These are phyloP conservation scores for Pichia exigua DNA, from an alignment of 805 yeast genomes.

Conservation along the genomic window DNA sequence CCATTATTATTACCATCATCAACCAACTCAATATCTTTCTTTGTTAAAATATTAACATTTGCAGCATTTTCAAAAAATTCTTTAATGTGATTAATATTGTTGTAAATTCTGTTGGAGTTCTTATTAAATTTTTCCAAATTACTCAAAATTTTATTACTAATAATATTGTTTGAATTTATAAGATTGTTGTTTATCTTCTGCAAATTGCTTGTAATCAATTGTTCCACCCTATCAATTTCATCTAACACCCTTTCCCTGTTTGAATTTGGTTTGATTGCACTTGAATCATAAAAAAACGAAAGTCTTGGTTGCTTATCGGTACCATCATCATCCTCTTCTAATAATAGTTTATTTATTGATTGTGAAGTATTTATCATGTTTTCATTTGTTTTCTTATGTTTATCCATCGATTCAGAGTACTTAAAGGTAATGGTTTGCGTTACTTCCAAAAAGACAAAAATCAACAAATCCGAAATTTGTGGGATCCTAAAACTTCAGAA, in stretches of 20 bases:
- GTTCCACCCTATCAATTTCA: conserved; percentile 64
- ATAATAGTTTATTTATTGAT: neutral
- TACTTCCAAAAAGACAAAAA: neutral
- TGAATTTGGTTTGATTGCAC: conserved; percentile 8
- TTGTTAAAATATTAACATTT: conserved; percentile 23
- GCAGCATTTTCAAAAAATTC: conserved; percentile 54
- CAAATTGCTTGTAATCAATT: conserved; percentile 64
- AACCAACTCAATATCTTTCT: conserved; percentile 3
- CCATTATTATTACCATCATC: neutral
- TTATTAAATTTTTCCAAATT: conserved; percentile 51
- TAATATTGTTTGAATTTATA: conserved; percentile 56
- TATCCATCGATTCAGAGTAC: neutral
- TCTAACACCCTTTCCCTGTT: conserved; percentile 15
- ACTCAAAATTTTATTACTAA: conserved; percentile 64
- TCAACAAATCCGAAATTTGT: neutral
- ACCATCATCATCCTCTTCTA: conserved; percentile 10
- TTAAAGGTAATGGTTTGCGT: neutral
- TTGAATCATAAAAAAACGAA: conserved; percentile 26
- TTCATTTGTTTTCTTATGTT: neutral
- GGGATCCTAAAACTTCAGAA: neutral
- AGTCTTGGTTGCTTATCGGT: conserved; percentile 19
- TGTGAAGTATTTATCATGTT: neutral
- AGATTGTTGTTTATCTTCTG: conserved; percentile 76
- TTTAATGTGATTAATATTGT: conserved; percentile 67
- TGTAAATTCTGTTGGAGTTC: conserved; percentile 55